A percentile compares a stretch with the other conserved stretches of the same genome.
Evolutionary conservation across 208 protist species (phyloP).

Genomic region (Trypanosoma cruzi): DNA sequence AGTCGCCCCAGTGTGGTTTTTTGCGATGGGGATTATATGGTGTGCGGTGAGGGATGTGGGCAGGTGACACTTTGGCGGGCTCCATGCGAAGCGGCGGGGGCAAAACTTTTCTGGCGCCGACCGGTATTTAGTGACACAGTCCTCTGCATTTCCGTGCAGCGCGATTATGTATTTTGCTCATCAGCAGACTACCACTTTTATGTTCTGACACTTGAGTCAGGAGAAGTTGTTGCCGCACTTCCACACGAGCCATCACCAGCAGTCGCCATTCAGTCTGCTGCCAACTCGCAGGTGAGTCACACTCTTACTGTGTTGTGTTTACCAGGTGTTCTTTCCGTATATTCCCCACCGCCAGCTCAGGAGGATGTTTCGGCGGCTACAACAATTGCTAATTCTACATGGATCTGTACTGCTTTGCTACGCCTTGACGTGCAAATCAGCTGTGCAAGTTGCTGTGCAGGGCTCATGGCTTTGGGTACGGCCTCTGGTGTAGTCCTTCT

Average conservation of each 20-base stretch:
- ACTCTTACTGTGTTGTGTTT: constrained; percentile 38
- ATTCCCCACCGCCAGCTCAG: constrained; percentile 10
- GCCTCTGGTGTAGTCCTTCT: constrained; percentile 75
- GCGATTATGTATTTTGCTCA: constrained; percentile 56
- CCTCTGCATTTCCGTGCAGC: constrained; percentile 39
- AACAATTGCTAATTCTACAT: constrained; percentile 1
- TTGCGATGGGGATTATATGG: constrained; percentile 76
- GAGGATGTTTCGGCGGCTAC: neutral
- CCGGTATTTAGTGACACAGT: constrained; percentile 62
- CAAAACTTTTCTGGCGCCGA: constrained; percentile 48
- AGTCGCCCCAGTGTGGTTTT: constrained; percentile 68
- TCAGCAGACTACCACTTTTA: constrained; percentile 60
- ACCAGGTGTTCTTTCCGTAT: constrained; percentile 40
- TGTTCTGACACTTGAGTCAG: constrained; percentile 48
- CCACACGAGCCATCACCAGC: constrained; percentile 35
- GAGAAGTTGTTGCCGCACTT: constrained; percentile 40
- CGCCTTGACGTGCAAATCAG: constrained; percentile 37
- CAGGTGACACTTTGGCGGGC: constrained; percentile 66
- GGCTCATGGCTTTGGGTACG: constrained; percentile 63
- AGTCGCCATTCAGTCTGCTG: constrained; percentile 36
- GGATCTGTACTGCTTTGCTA: constrained; percentile 30
- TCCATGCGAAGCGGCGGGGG: constrained; percentile 17
- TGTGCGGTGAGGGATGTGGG: constrained; percentile 76
- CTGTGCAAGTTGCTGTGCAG: constrained; percentile 59
- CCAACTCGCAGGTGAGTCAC: constrained; percentile 6